Base-by-base conservation (phyloP, 352 stramenopile species). In the Peronospora destructor region DNA sequence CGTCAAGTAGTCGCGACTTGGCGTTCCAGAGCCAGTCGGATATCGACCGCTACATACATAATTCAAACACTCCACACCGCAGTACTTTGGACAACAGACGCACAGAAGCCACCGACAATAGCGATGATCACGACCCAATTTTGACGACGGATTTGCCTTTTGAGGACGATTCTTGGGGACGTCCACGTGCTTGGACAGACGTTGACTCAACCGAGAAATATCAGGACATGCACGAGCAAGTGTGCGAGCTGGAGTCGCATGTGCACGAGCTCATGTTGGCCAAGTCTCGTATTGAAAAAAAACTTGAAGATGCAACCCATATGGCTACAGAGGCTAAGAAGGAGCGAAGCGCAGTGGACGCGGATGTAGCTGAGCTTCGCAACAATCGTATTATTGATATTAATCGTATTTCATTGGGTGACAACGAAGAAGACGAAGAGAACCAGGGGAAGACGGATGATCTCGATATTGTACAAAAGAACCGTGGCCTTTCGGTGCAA, bases 341-440 rank as follows among this genome's bases (percentile, higher is more conserved):
- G 14, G 64, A 64, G 12, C 64, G 68, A 50, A 66, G 61, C 32
- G 56, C 59, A 13, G 60, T 73, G 16, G 73, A 80, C 11, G 60
- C 74, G 6, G 61, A 64, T 2, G 49, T 85, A 7, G 61, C 61
- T 0, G 62, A 78, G 35, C 54, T 82, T 11, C 69, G 71, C n/a
- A 68, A 65, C 25, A 71, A 79, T 40, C 76, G 67, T 25, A 83
- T 83, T 44, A 74, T 87, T 17, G 75, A 88, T 46, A 74, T 91
- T 33, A 74, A 66, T 25, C 79, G 76, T 36, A 64, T 90, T 36
- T 74, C 67, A 6, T 49, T 73, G n/a, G 73, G 74, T 36, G 70
- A 76, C 26, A 59, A 75, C 36, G 62, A 85, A 25, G 61, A 71
- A 5, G 59, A 69, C 8, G 63, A 72, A 16, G 47, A 63, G 28